Conservation (phyloP, 345 rosid species). For the Moricandia moricandioides region DNA sequence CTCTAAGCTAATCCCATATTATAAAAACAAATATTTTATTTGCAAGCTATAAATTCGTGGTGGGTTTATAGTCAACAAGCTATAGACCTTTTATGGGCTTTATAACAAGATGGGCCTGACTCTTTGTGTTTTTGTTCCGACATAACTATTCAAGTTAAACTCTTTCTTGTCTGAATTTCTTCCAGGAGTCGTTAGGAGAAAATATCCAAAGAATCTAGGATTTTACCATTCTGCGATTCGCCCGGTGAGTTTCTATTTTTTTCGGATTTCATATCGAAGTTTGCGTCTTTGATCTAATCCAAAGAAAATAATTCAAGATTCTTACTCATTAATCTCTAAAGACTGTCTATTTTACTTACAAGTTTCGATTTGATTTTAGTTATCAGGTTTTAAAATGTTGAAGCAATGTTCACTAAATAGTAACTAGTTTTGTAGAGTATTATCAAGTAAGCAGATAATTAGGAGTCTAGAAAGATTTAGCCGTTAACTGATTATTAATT, state of each 20-base stretch:
- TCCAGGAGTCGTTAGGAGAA: background rate
- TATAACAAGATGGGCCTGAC: background rate
- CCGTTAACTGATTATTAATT: too few species aligned
- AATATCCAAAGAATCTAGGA: background rate
- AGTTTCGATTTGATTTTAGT: background rate
- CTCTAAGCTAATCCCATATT: too few species aligned
- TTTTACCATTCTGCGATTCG: slow-evolving; percentile 13
- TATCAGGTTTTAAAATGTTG: too few species aligned
- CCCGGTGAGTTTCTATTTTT: slow-evolving; percentile 10
- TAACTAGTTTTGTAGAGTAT: too few species aligned
- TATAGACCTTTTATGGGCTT: background rate
- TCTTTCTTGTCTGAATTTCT: background rate
- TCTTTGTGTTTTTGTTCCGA: background rate
- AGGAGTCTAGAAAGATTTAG: too few species aligned
- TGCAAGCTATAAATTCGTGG: background rate
- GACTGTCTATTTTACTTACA: background rate
- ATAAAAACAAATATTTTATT: too few species aligned
- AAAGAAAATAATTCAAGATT: background rate
- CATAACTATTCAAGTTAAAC: background rate
- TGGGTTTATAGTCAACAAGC: background rate
- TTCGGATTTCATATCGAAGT: background rate
- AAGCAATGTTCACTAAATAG: too few species aligned
- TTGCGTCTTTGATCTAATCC: background rate
- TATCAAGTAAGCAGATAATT: too few species aligned
- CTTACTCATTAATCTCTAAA: background rate